These are phyloP conservation scores for Picea engelmannii DNA, from an alignment of 83 land plant species.

Conservation along the genomic window DNA sequence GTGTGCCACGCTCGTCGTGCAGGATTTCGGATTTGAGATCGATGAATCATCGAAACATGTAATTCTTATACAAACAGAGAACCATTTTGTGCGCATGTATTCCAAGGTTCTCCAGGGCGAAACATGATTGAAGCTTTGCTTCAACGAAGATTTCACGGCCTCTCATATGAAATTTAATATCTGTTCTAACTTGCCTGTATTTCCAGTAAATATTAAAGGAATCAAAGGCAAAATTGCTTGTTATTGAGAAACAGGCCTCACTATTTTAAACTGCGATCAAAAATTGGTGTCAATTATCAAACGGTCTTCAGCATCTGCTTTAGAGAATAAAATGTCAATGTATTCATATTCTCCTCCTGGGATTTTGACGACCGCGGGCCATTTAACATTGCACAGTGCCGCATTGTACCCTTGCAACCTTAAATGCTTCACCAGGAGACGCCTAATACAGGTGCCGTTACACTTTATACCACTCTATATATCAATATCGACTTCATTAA, in stretches of 20 bases:
- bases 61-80: constrained; percentile 62
- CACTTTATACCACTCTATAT: too few species aligned
- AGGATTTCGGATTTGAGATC: too few species aligned
- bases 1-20: too few species aligned
- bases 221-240: constrained; percentile 60
- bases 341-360: constrained; percentile 97
- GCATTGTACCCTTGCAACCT: too few species aligned
- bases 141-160: constrained; percentile 77
- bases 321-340: constrained; percentile 61
- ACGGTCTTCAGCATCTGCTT: constrained; percentile 18
- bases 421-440: too few species aligned
- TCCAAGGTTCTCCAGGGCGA: constrained; percentile 95
- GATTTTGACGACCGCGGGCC: constrained; percentile 69
- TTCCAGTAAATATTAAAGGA: constrained; percentile 78
- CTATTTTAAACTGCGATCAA: constrained; percentile 86
- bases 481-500: too few species aligned
- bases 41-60: too few species aligned
- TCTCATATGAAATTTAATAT: constrained; percentile 83
- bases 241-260: constrained; percentile 83
- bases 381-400: constrained; percentile 63
- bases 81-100: constrained; percentile 89
- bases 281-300: constrained; percentile 83
- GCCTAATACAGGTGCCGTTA: too few species aligned
- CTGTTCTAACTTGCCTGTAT: constrained; percentile 48
- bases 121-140: constrained; percentile 83